These are phyloP conservation scores for Capronia coronata DNA, from an alignment of 2,329 filamentous ascomycete species.

Conservation along the genomic window DNA sequence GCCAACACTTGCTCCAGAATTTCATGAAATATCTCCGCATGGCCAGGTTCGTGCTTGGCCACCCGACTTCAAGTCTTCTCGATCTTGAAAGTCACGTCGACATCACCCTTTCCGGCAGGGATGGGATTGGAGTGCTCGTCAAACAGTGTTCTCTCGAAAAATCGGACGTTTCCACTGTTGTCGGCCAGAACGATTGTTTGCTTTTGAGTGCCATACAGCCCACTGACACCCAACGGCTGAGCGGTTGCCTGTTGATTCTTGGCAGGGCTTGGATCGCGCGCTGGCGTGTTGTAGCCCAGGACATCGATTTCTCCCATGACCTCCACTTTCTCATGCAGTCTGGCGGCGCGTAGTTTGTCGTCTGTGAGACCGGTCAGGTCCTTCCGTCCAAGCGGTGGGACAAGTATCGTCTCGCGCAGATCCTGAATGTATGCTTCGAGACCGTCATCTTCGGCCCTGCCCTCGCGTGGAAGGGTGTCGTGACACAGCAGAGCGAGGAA, in stretches of 20 bases:
- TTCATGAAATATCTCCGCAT: too few relatives aligned
- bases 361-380: constrained; percentile 33
- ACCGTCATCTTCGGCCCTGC: constrained; percentile 33
- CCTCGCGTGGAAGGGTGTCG: constrained; percentile 50
- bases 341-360: constrained; percentile 37
- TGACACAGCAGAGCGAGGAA: constrained; percentile 48
- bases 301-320: constrained; percentile 27
- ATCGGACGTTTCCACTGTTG: constrained; percentile 51
- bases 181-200: constrained; percentile 56
- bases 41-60: too few relatives aligned
- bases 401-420: constrained; percentile 55
- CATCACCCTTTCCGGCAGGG: constrained; percentile 43
- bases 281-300: constrained; percentile 20
- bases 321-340: constrained; percentile 29
- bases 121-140: constrained; percentile 47
- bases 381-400: constrained; percentile 50
- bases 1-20: too few relatives aligned
- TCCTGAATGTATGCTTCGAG: constrained; percentile 52
- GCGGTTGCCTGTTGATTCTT: constrained; percentile 10
- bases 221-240: constrained; percentile 38
- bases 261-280: constrained; percentile 26
- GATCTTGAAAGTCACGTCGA: constrained; percentile 44
- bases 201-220: constrained; percentile 59
- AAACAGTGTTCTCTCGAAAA: constrained; percentile 56
- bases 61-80: constrained; percentile 20